Conservation (phyloP, 2,329 filamentous ascomycete genomes). For the Pseudocercospora eumusae region DNA sequence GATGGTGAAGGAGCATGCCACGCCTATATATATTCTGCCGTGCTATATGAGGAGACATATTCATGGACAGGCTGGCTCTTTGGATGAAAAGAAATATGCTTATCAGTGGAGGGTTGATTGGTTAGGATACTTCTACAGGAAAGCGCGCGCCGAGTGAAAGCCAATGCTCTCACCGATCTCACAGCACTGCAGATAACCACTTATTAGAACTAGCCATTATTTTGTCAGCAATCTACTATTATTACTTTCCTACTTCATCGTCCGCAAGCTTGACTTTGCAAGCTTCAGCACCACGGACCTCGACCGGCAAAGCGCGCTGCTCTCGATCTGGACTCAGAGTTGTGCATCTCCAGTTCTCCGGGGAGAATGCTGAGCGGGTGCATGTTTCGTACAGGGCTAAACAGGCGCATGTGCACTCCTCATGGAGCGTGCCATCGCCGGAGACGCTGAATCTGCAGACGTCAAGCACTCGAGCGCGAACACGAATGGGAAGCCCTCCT, state of each 20-base stretch:
- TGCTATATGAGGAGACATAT: no score
- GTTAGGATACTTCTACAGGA: not conserved
- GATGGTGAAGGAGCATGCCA: no score
- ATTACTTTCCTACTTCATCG: not conserved
- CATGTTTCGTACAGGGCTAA: conserved; percentile 9
- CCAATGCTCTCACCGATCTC: conserved; percentile 2
- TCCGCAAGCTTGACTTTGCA: not conserved
- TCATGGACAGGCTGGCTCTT: not conserved
- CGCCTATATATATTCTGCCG: no score
- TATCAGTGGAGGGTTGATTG: conserved; percentile 4
- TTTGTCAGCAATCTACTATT: conserved; percentile 3
- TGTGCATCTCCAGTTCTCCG: conserved; percentile 21
- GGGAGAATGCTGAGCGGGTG: conserved; percentile 17
- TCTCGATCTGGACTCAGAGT: not conserved
- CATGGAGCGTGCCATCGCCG: conserved; percentile 19
- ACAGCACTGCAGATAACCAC: conserved; percentile 1
- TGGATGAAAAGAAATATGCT: not conserved
- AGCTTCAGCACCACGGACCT: not conserved
- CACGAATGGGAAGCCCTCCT: conserved; percentile 11
- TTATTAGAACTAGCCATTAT: not conserved
- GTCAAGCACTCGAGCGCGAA: conserved; percentile 10
- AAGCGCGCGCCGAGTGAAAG: not conserved
- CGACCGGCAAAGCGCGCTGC: not conserved
- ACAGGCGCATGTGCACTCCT: conserved; percentile 16
- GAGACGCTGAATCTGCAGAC: conserved; percentile 18